Evolutionary conservation across 2,329 filamentous ascomycete species (phyloP), one percentile per base, ranked within the genome.

Genomic region (Dactylellina parvicollis): DNA sequence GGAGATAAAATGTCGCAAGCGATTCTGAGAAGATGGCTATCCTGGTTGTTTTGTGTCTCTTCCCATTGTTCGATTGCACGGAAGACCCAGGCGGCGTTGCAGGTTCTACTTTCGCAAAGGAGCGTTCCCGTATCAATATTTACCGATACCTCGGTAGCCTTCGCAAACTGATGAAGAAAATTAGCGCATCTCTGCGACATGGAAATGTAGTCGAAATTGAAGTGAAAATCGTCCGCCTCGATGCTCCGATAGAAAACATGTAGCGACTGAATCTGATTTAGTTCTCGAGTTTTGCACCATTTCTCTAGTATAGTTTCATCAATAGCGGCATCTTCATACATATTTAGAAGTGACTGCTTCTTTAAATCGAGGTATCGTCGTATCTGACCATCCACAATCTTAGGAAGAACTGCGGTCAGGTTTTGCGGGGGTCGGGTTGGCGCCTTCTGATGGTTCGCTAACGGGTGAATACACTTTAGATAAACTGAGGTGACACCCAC

Each of bases 141-240:
- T 12, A 3, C 26, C n/a, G n/a, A n/a, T 54, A 16, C 14, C 49
- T 34, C 26, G 2, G 9, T 36, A 3, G 12, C 5, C 24, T 5
- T 9, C n/a, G 7, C 8, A 16, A 42, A 16, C n/a, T 42, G 38
- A 42, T 4, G 8, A 10, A 66, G 40, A 20, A 57, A 30, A 12
- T 18, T 18, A 10, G 22, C 16, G 30, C 61, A 66, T 44, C 20
- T 55, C 9, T 66, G 36, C 1, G 26, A 5, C 38, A 66, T 66
- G 1, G 61, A 56, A 9, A 56, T 18, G 14, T 66, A 66, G 40
- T 66, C 40, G 40, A 56, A 66, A 18, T 20, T 56, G 16, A 64
- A 40, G 18, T 64, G 60, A 26, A 66, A 56, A 7, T 66, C 38
- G 14, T 66, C 50, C 4, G 16, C 38, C 26, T 56, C 61, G 24